Evolutionary conservation across 129 eudicot species (phyloP), one percentile per base, ranked within the genome.

Genomic region (Tagetes patula): DNA sequence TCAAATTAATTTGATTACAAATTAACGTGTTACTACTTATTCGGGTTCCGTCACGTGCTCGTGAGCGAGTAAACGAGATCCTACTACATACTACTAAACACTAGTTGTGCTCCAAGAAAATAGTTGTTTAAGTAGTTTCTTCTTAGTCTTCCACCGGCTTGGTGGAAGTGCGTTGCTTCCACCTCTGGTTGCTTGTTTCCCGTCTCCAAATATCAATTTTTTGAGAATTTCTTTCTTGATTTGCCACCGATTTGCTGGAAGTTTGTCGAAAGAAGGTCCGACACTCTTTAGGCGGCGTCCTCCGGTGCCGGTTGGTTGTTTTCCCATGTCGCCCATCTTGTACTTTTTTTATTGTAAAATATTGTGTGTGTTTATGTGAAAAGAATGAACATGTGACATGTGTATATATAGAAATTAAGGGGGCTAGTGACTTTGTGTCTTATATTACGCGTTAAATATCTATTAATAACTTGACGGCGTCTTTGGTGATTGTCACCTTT

Each of bases 181-280:
- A 58, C 69, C 70, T 68, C 50, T 27, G 8, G 64, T 47, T n/a
- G 69, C 41, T 59, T 59, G 43, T 52, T 69, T 77, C 14, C 59
- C 30, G 33, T 8, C 39, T 53, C 79, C 75, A 37, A 59, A 66
- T n/a, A 78, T 37, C 3, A 73, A 0, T 8, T 73, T 62, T 59
- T 59, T 65, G 64, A 79, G 27, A 49, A 79, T 73, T 67, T 45
- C 38, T 67, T 79, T 73, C 71, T 67, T 73, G 34, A 73, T 59
- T 48, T 48, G 6, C 69, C 75, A 68, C 32, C 83, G 60, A 56
- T 33, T 73, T 3, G 32, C 34, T 5, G 83, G 83, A 73, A 73
- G 75, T 11, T 67, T 59, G 75, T 13, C 58, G 60, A 67, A 47
- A 7, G 83, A 79, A n/a, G 50, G 5, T n/a, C 66, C 79, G 1